Base-by-base conservation (phyloP, 768 basidiomycete species). In the Lactarius akahatsu region DNA sequence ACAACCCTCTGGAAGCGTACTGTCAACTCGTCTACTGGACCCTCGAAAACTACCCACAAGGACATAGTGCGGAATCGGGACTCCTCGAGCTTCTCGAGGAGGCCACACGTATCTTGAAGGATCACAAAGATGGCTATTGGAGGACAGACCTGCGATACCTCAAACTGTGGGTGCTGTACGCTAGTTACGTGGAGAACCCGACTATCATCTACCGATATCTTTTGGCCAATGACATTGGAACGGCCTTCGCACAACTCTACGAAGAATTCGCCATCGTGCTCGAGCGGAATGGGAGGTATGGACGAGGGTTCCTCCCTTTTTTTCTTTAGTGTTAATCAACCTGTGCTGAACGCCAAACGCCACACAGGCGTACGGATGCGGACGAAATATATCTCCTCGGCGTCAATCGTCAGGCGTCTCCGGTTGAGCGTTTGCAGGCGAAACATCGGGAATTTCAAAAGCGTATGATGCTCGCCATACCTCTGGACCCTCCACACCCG, bases 141-240 rank as follows among this genome's bases (percentile, higher is more conserved):
- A 83, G 82, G 71, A 82, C 80, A 63, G 94, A 98, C 73, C 73
- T 92, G 66, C 87, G 91, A 65, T 97, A 98, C 76, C 82, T 98
- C 63, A 94, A 94, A 74, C 80, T 98, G 18, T 99, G 97, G 97
- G 81, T 94, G 59, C 85, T 94, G 57, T 99, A 98, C 75, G 91
- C 96, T 18, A 88, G 87, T 74, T 90, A 92, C 74, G 93, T 98
- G 59, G 96, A 98, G 78, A 87, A 87, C 73, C 90, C 94, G 50
- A 86, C 86, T 18, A 84, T 95, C 75, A 90, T 98, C 70, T 98
- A 91, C 81, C 84, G 86, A 69, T 98, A 95, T 77, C 77, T 98
- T 74, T 81, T 97, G 69, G 89, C 88, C 6, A 95, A 94, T 72
- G 94, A 97, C 71, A 91, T 98, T 70, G 97, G 94, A 5, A 89